Evolutionary conservation across 2,329 filamentous ascomycete species (phyloP).

Genomic region (Coleophoma cylindrospora): DNA sequence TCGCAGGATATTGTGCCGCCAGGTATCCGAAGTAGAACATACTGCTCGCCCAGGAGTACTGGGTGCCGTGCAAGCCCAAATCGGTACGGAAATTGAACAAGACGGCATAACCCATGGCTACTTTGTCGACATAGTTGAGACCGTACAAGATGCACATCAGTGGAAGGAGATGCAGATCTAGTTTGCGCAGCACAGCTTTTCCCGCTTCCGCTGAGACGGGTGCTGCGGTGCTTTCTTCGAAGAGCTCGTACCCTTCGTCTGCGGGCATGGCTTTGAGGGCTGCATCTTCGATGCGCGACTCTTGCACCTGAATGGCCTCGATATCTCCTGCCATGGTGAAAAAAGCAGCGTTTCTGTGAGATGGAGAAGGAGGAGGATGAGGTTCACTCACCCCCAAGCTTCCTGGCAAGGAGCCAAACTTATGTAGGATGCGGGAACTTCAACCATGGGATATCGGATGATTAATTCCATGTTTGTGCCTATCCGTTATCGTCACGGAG

Average conservation of each 20-base stretch:
- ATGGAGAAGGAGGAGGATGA: too few species aligned
- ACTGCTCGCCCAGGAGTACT: slow-evolving; percentile 39
- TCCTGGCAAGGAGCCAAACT: too few species aligned
- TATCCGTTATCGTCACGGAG: too few species aligned
- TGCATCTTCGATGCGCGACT: not conserved
- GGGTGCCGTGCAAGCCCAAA: slow-evolving; percentile 29
- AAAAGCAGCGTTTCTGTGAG: too few species aligned
- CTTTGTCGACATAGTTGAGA: slow-evolving; percentile 1
- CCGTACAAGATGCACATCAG: not conserved
- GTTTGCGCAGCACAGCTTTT: not conserved
- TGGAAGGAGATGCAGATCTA: not conserved
- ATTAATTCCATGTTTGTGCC: too few species aligned
- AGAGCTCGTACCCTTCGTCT: not conserved
- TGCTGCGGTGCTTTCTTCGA: not conserved
- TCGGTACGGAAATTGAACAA: slow-evolving; percentile 18
- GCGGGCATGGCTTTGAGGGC: not conserved
- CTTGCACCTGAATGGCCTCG: not conserved
- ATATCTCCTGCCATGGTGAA: not conserved
- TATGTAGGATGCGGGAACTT: too few species aligned
- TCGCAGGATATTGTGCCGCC: not conserved
- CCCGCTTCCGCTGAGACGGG: not conserved
- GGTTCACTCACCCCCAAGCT: too few species aligned
- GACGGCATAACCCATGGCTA: not conserved
- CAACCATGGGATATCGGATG: too few species aligned
- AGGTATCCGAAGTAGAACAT: slow-evolving; percentile 34